Base-by-base conservation (phyloP, 805 yeast species). In the Myxozyma udenii region DNA sequence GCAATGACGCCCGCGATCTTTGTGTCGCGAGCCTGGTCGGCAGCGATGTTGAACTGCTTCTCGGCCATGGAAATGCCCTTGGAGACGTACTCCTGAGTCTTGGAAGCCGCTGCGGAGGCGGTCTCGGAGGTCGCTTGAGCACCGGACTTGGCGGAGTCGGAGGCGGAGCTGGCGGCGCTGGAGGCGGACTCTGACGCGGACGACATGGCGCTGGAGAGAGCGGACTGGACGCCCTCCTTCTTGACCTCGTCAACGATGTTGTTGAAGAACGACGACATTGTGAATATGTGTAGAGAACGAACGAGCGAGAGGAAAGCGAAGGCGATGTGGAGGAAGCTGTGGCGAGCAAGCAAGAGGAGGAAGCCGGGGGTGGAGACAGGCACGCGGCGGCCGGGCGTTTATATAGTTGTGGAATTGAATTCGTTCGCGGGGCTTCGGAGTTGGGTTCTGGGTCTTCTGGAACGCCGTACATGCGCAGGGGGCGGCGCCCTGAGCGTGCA, bases 41-140 rank as follows among this genome's bases (percentile, higher is more conserved):
- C 55, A 5, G 50, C 43, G 26, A 53, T 50, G 26, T 43, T 43
- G 35, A 53, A 39, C 43, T 50, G 41, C 44, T 46, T 32, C 55
- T 53, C 55, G 39, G 43, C 58, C 23, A 43, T 14, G 21, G 18
- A 41, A 40, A 53, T 53, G 19, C 58, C 58, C 46, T 53, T 37
- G 39, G 24, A 22, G 43, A 53, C 51, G 25, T 53, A 53, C 22
- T 33, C 41, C 44, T 37, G 26, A 11, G 52, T 43, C 44, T 40
- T 30, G 1, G 46, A 35, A 21, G 46, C 57, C 6, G 50, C 41
- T 3, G 40, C 39, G 9, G 42, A 16, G 4, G 55, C 51, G n/a
- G 41, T 35, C 18, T 28, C 25, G 35, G 41, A 28, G 14, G 51
- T 44, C 12, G 48, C 19, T 2, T 43, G 22, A n/a, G 46, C 49